Evolutionary conservation across 1,284 basidiomycete genomes (phyloP).

Genomic region (Ganoderma leucocontextum): DNA sequence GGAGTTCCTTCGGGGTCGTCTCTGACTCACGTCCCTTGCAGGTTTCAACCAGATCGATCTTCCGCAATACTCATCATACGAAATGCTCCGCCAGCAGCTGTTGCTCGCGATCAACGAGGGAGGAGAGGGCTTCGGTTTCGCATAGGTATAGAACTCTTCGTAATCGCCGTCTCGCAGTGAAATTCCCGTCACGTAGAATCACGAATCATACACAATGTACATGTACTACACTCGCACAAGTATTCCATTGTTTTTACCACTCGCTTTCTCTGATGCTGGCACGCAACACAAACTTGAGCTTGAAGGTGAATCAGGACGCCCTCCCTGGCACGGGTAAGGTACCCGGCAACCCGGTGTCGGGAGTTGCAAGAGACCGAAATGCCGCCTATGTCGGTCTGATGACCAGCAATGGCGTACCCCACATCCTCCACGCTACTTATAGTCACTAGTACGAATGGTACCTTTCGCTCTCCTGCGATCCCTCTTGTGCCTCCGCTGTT

Average conservation of each 20-base stretch:
- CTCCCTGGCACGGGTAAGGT: neutral
- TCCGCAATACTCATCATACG: constrained; percentile 92
- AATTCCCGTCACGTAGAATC: constrained; percentile 25
- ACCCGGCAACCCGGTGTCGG: neutral
- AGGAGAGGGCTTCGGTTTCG: constrained; percentile 91
- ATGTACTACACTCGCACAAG: constrained; percentile 29
- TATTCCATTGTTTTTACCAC: constrained; percentile 5
- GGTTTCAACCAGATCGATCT: constrained; percentile 91
- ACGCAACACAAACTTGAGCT: neutral
- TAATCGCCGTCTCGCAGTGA: constrained; percentile 22
- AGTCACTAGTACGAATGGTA: neutral
- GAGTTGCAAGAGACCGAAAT: neutral
- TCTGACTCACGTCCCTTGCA: constrained; percentile 38
- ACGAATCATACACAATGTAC: constrained; percentile 26
- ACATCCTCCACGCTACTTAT: neutral
- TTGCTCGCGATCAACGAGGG: constrained; percentile 93
- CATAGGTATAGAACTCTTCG: constrained; percentile 46
- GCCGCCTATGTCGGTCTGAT: neutral
- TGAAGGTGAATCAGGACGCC: neutral
- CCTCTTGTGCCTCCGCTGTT: neutral
- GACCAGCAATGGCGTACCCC: neutral
- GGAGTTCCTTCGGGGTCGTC: neutral
- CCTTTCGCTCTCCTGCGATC: neutral
- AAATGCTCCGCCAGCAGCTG: constrained; percentile 90
- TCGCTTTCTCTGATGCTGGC: neutral